Percentiles rank a stretch among this genome's conserved stretches.
Evolutionary conservation across 257 asterid species (phyloP).

Genomic region (Ehretia macrophylla): DNA sequence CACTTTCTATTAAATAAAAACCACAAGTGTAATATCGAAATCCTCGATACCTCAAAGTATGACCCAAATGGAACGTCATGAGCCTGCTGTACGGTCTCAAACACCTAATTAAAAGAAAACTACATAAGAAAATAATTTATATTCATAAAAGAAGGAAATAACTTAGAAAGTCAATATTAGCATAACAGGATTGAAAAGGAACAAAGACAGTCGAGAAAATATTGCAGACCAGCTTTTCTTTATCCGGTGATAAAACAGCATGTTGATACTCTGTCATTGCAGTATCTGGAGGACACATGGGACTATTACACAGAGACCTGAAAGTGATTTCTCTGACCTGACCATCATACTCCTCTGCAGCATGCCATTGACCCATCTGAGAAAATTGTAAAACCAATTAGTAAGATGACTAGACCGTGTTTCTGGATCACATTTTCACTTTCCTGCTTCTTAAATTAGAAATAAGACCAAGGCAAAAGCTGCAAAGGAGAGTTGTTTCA

Average conservation of each 20-base stretch:
- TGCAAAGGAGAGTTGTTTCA: no score
- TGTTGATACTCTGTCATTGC: slow-evolving; percentile 87
- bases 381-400: slow-evolving; percentile 15
- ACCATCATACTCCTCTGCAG: slow-evolving; percentile 75
- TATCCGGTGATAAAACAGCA: slow-evolving; percentile 61
- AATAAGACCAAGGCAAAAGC: no score
- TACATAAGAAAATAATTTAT: no score
- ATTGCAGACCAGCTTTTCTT: slow-evolving; percentile 53
- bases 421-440: background rate
- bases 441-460: no score
- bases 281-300: slow-evolving; percentile 97
- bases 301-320: slow-evolving; percentile 70
- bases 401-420: background rate
- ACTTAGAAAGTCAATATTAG: background rate
- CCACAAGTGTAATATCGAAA: slow-evolving; percentile 4
- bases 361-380: slow-evolving; percentile 80
- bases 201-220: slow-evolving; percentile 8
- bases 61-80: slow-evolving; percentile 97
- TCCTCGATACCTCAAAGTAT: slow-evolving; percentile 66
- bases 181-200: background rate
- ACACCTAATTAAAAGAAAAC: slow-evolving; percentile 42
- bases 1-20: background rate
- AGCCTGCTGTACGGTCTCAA: slow-evolving; percentile 86
- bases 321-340: slow-evolving; percentile 76
- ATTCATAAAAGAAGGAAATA: slow-evolving; percentile 11